Conservation (phyloP, 2,329 filamentous ascomycete species). For the Penicillium psychrosexuale region DNA sequence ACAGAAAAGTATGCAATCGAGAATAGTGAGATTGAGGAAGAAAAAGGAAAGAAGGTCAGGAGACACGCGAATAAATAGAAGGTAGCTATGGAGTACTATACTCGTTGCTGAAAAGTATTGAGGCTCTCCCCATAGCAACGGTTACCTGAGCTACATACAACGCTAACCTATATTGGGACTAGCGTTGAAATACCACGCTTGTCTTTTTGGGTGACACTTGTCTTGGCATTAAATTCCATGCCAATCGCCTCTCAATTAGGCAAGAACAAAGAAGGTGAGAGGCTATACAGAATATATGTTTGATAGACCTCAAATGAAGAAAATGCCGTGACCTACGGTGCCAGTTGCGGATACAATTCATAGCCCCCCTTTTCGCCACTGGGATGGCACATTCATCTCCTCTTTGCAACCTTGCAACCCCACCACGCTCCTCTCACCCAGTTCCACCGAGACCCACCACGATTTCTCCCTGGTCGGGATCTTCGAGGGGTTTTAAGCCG, state of each 20-base stretch:
- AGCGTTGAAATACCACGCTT: conserved; percentile 44
- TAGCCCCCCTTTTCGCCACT: background rate
- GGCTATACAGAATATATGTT: background rate
- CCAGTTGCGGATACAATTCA: conserved; percentile 1
- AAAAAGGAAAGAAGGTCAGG: conserved; percentile 20
- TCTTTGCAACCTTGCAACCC: conserved; percentile 21
- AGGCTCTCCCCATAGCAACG: conserved; percentile 41
- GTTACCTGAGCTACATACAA: conserved; percentile 33
- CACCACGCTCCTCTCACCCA: conserved; percentile 21
- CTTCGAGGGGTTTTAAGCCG: conserved; percentile 27
- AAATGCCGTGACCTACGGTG: background rate
- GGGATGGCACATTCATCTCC: conserved; percentile 33
- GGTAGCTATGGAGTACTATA: background rate
- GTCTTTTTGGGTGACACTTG: conserved; percentile 49
- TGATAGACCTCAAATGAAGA: background rate
- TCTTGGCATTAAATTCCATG: conserved; percentile 13
- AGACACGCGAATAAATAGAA: conserved; percentile 40
- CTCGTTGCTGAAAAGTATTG: conserved; percentile 24
- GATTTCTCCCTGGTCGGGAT: conserved; percentile 24
- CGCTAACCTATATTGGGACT: conserved; percentile 39
- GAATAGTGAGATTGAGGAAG: conserved; percentile 20
- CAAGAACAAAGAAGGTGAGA: background rate
- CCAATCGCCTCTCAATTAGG: background rate
- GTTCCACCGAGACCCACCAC: conserved; percentile 35
- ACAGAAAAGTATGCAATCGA: conserved; percentile 23